Conservation (phyloP, 495 filamentous ascomycete species). For the Schizothecium vesticola region DNA sequence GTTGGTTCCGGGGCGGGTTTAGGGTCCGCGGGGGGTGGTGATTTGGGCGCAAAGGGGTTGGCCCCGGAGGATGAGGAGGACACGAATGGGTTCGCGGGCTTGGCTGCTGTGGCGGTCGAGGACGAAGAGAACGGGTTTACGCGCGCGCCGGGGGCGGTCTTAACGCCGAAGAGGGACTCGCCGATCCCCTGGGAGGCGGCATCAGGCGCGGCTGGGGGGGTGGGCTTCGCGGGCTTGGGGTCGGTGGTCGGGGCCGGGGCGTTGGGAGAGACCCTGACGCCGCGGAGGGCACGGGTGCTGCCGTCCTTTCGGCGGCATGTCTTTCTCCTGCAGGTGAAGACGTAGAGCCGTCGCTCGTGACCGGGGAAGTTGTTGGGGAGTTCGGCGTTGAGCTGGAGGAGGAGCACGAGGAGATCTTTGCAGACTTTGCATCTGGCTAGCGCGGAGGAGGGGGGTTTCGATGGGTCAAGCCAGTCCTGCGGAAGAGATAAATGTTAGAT, state of each 20-base stretch:
- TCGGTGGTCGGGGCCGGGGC: constrained; percentile 17
- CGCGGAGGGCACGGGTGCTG: constrained; percentile 66
- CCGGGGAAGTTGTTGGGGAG: constrained; percentile 78
- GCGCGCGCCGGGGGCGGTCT: constrained; percentile 26
- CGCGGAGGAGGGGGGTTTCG: constrained; percentile 64
- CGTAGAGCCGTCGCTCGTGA: constrained; percentile 80
- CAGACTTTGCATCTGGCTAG: constrained; percentile 87
- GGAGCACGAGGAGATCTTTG: constrained; percentile 72
- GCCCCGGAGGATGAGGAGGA: constrained; percentile 11
- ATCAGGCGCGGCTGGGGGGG: constrained; percentile 8
- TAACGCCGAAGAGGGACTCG: constrained; percentile 51
- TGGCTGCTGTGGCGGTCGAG: constrained; percentile 22
- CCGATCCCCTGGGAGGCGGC: constrained; percentile 39
- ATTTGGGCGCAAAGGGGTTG: constrained; percentile 32
- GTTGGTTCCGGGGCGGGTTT: constrained; percentile 12
- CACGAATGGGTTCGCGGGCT: constrained; percentile 37
- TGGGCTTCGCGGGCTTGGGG: constrained; percentile 12
- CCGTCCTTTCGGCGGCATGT: constrained; percentile 79
- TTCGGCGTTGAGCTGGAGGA: constrained; percentile 89
- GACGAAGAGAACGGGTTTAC: constrained; percentile 47
- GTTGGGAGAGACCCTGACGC: constrained; percentile 46
- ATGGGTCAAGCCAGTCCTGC: constrained; percentile 75
- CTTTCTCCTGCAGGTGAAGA: constrained; percentile 74
- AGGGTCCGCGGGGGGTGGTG: constrained; percentile 5
- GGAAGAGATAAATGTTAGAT: not conserved